phyloP scores from a whole-genome alignment of 225 moss, liverwort and hornwort species.

The Straminergon stramineum region DNA sequence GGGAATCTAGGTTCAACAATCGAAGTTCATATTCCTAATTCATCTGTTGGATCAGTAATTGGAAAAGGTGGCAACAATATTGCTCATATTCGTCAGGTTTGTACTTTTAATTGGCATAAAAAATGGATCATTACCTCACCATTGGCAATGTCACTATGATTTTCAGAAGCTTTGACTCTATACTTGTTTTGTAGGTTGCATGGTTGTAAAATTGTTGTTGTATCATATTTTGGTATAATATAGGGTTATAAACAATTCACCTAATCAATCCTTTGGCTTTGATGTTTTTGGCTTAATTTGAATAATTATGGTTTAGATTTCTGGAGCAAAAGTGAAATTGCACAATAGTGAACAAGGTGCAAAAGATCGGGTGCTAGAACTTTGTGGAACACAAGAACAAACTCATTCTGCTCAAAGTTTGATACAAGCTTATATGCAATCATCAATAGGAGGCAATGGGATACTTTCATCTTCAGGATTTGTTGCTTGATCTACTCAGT shows the following conservation, averaged over 20 bases:
- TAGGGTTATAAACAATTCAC: neutral
- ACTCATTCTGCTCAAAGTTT: conserved; percentile 64
- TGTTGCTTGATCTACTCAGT: neutral
- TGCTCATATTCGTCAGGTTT: conserved; percentile 75
- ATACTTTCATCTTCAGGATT: conserved; percentile 18
- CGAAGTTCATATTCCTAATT: conserved; percentile 86
- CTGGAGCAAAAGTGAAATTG: conserved; percentile 91
- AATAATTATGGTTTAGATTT: conserved; percentile 33
- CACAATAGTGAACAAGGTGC: conserved; percentile 75
- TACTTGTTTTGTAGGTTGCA: no score
- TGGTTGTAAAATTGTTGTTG: neutral
- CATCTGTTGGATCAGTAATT: conserved; percentile 72
- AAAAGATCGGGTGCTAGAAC: conserved; percentile 82
- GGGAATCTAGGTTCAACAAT: conserved; percentile 49
- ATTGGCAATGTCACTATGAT: neutral
- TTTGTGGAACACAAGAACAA: conserved; percentile 75
- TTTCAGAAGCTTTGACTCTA: neutral
- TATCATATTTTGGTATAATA: neutral
- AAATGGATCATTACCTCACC: neutral
- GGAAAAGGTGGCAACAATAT: conserved; percentile 90
- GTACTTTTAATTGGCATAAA: neutral
- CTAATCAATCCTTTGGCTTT: neutral
- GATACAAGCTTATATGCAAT: conserved; percentile 68
- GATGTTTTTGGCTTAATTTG: neutral
- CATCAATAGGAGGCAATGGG: conserved; percentile 32